These are phyloP conservation scores for Cicer cuneatum DNA, from an alignment of 306 rosid genomes.

Conservation along the genomic window DNA sequence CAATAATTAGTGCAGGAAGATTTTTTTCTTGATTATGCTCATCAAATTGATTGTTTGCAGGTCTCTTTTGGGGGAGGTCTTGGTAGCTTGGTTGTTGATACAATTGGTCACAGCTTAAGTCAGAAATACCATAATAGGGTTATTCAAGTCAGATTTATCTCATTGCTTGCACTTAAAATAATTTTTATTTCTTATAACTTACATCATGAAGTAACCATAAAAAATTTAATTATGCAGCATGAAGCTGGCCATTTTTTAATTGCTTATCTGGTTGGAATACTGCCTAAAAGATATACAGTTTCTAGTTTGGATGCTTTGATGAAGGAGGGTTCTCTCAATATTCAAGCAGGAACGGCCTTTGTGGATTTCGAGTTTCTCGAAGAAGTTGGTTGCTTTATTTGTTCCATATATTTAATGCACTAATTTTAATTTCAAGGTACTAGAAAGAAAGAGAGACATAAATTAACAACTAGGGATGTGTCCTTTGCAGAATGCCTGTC, in stretches of 20 bases:
- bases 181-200: slow-evolving; percentile 11
- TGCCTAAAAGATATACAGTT: slow-evolving; percentile 79
- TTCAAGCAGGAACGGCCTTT: slow-evolving; percentile 95
- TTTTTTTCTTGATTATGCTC: not conserved
- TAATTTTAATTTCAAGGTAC: slow-evolving; percentile 8
- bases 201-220: slow-evolving; percentile 35
- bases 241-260: slow-evolving; percentile 97
- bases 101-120: slow-evolving; percentile 83
- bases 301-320: slow-evolving; percentile 82
- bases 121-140: slow-evolving; percentile 88
- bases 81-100: slow-evolving; percentile 80
- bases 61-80: slow-evolving; percentile 83
- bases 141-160: slow-evolving; percentile 67
- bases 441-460: slow-evolving; percentile 1
- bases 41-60: slow-evolving; percentile 50
- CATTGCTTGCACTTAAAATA: not conserved
- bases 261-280: slow-evolving; percentile 87
- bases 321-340: slow-evolving; percentile 91
- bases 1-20: not conserved
- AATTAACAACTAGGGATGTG: not conserved
- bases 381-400: slow-evolving; percentile 62
- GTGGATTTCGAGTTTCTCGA: slow-evolving; percentile 89
- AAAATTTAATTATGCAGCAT: slow-evolving; percentile 68
- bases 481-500: not conserved
- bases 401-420: slow-evolving; percentile 4